A percentile compares a stretch with the other conserved stretches of the same genome.
Conservation (phyloP, 2,329 filamentous ascomycete species). For the Cyanodermella asteris region DNA sequence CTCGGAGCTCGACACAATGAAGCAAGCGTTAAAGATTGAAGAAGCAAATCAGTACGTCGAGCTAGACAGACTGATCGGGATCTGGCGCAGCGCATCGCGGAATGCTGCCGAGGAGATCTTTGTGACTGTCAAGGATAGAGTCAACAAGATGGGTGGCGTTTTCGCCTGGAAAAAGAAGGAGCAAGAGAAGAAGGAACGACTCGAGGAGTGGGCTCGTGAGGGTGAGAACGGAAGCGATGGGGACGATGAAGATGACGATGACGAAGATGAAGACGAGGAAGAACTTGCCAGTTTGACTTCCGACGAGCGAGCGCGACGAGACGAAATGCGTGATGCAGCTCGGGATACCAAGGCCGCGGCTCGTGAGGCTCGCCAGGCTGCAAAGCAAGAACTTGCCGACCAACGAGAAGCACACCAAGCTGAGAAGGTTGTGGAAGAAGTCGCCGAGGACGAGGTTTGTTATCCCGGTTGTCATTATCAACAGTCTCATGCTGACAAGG, state of each 20-base stretch:
- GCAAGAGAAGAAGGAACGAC: conserved; percentile 22
- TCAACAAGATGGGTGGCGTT: conserved; percentile 42
- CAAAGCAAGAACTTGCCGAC: no score
- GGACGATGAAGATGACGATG: conserved; percentile 13
- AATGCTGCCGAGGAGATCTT: conserved; percentile 48
- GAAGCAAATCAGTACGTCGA: conserved; percentile 26
- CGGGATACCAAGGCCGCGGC: no score
- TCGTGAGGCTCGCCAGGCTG: no score
- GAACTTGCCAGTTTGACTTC: no score
- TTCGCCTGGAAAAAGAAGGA: conserved; percentile 30
- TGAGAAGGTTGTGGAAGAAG: no score
- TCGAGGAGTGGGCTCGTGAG: conserved; percentile 11
- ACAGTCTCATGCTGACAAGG: background rate
- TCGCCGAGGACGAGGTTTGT: conserved; percentile 16
- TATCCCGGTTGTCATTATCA: conserved; percentile 13
- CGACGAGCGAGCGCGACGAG: no score
- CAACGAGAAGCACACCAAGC: no score
- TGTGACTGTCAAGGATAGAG: conserved; percentile 33
- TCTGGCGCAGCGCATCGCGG: conserved; percentile 39
- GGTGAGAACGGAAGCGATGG: conserved; percentile 13
- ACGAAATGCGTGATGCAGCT: no score
- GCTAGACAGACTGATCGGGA: conserved; percentile 31
- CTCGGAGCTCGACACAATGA: conserved; percentile 25
- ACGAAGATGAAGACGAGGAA: conserved; percentile 7
- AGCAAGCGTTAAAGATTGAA: conserved; percentile 32